Conservation (phyloP, 2,329 filamentous ascomycete species). For the Leptoxyphium fumago region DNA sequence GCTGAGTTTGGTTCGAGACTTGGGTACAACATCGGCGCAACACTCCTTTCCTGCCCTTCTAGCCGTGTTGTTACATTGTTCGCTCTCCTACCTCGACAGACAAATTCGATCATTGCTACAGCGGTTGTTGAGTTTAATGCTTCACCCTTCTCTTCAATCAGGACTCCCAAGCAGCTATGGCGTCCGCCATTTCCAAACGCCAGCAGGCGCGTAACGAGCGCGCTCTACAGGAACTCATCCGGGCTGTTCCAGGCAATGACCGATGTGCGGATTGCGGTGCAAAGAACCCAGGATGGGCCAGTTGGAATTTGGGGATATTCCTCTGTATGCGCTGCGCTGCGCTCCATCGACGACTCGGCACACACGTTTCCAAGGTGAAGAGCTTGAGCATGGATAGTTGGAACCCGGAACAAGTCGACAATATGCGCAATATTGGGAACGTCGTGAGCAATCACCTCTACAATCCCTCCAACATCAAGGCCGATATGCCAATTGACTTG, state of each 20-base stretch:
- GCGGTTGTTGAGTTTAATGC: too few relatives aligned
- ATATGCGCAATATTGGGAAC: slow-evolving; percentile 90
- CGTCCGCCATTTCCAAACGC: slow-evolving; percentile 72
- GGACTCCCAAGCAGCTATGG: slow-evolving; percentile 36
- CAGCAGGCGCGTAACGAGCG: slow-evolving; percentile 97
- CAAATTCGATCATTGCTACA: too few relatives aligned
- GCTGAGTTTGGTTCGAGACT: too few relatives aligned
- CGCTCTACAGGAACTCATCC: slow-evolving; percentile 75
- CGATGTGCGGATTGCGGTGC: slow-evolving; percentile 85
- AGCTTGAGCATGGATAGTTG: slow-evolving; percentile 97
- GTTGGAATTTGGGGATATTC: slow-evolving; percentile 96
- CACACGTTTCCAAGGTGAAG: slow-evolving; percentile 97
- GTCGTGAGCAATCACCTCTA: slow-evolving; percentile 70
- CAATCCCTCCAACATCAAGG: slow-evolving; percentile 71
- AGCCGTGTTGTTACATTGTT: too few relatives aligned
- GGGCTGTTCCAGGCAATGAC: slow-evolving; percentile 74
- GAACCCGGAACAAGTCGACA: slow-evolving; percentile 94
- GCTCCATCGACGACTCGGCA: slow-evolving; percentile 89
- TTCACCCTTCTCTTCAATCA: neutral
- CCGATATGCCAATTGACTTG: slow-evolving; percentile 73
- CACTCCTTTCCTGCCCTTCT: too few relatives aligned
- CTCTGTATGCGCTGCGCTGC: slow-evolving; percentile 95
- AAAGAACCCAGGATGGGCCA: slow-evolving; percentile 91
- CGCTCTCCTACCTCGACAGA: too few relatives aligned
- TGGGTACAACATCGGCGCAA: too few relatives aligned